phyloP scores from a whole-genome alignment of 495 filamentous ascomycete species.

The Xylaria grammica region DNA sequence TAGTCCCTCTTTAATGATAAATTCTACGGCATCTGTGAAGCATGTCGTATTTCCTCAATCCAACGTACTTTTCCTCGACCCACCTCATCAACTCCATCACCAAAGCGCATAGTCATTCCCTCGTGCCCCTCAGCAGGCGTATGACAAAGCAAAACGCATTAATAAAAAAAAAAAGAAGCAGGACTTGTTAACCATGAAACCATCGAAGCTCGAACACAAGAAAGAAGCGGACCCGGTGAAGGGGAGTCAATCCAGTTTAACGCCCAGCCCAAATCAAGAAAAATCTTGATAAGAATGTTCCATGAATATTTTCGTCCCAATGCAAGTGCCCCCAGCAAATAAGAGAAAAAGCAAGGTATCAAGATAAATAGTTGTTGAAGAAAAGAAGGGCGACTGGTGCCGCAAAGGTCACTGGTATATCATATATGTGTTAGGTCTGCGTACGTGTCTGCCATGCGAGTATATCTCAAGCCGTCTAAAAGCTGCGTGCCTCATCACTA shows the following conservation, averaged over 20 bases:
- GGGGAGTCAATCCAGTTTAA: constrained; percentile 13
- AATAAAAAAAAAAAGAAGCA: not conserved
- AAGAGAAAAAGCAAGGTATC: constrained; percentile 10
- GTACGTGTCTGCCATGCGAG: constrained; percentile 5
- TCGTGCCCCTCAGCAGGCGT: not conserved
- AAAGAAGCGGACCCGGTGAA: not conserved
- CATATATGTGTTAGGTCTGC: not conserved
- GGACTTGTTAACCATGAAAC: constrained; percentile 1
- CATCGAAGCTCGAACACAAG: not conserved
- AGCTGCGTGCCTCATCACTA: constrained; percentile 3
- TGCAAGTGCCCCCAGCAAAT: not conserved
- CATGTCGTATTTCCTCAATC: not conserved
- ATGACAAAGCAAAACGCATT: constrained; percentile 7
- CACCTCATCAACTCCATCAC: constrained; percentile 10
- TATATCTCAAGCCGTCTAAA: constrained; percentile 2
- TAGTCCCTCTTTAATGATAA: not conserved
- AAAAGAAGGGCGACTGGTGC: constrained; percentile 6
- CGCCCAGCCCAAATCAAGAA: constrained; percentile 4
- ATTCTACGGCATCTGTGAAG: not conserved
- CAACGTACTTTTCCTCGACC: not conserved
- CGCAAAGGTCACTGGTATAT: not conserved
- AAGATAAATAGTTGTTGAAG: constrained; percentile 1
- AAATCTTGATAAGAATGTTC: constrained; percentile 14
- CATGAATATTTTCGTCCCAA: constrained; percentile 3
- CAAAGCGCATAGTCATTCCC: not conserved